A percentile compares a stretch with the other conserved stretches of the same genome.
phyloP scores from a whole-genome alignment of 768 basidiomycete genomes.

The Hypholoma fasciculare region DNA sequence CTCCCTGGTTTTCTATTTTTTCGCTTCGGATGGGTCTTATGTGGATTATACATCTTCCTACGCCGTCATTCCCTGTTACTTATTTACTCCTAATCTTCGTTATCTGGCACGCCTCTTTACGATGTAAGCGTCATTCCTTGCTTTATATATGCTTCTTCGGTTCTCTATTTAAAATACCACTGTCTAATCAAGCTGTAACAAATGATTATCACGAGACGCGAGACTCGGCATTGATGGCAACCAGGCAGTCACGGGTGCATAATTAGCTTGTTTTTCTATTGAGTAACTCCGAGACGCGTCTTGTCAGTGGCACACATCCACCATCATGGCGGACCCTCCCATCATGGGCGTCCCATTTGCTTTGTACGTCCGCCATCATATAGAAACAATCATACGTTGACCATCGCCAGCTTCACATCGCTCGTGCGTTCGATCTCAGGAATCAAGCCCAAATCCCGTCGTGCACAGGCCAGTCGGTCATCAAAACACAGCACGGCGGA shows the following conservation, averaged over 20 bases:
- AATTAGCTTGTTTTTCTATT: neutral
- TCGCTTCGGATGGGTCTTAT: slow-evolving; percentile 6
- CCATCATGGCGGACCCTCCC: neutral
- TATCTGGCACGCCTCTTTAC: slow-evolving; percentile 11
- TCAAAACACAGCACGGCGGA: too few relatives aligned
- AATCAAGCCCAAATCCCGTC: slow-evolving; percentile 21
- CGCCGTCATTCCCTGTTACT: slow-evolving; percentile 9
- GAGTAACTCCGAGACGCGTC: neutral
- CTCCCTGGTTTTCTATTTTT: slow-evolving; percentile 7
- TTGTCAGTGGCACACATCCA: neutral
- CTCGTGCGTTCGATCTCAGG: slow-evolving; percentile 46
- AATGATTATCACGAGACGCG: neutral
- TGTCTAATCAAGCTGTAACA: neutral
- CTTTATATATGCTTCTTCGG: neutral
- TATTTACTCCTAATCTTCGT: slow-evolving; percentile 13
- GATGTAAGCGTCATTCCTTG: slow-evolving; percentile 7
- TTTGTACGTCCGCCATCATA: slow-evolving; percentile 33
- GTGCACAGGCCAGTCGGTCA: too few relatives aligned
- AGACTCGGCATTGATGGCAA: neutral
- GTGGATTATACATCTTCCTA: slow-evolving; percentile 11
- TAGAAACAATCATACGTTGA: neutral
- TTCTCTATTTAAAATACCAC: neutral
- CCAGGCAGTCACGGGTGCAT: neutral
- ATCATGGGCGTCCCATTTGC: slow-evolving; percentile 35
- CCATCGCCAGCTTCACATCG: slow-evolving; percentile 43